Conservation (phyloP, 2,329 filamentous ascomycete species). For the Cadophora luteo-olivacea region DNA sequence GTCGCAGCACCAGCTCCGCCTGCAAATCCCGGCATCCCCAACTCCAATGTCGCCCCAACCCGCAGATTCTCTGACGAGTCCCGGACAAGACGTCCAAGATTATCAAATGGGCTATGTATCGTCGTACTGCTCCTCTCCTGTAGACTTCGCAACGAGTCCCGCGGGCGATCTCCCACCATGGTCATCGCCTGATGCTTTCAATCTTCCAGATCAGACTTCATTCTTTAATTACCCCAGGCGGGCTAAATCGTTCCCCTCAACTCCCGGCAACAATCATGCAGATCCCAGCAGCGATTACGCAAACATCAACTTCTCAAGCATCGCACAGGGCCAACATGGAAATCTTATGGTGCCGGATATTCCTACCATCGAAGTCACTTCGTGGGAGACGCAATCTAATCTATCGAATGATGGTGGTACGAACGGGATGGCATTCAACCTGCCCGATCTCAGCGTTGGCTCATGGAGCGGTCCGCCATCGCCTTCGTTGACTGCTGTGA, state of each 20-base stretch:
- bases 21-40: slow-evolving; percentile 13
- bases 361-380: slow-evolving; percentile 19
- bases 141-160: slow-evolving; percentile 13
- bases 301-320: background rate
- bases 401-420: background rate
- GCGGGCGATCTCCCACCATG: slow-evolving; percentile 9
- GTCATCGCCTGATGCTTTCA: slow-evolving; percentile 6
- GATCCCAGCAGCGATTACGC: background rate
- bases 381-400: slow-evolving; percentile 2
- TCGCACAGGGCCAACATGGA: background rate
- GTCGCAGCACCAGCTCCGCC: background rate
- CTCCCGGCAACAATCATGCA: background rate
- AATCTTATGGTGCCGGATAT: slow-evolving; percentile 1
- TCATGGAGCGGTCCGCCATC: slow-evolving; percentile 16
- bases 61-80: background rate
- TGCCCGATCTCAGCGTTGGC: slow-evolving; percentile 19
- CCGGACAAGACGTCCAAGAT: background rate
- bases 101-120: background rate
- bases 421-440: slow-evolving; percentile 6
- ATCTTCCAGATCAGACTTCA: background rate
- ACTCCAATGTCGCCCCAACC: background rate
- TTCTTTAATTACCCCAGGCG: slow-evolving; percentile 7
- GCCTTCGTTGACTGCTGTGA: slow-evolving; percentile 11
- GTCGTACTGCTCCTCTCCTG: slow-evolving; percentile 15
- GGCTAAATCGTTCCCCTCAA: background rate